phyloP scores from a whole-genome alignment of 140 eudicot genomes.

The Erigeron philadelphicus region DNA sequence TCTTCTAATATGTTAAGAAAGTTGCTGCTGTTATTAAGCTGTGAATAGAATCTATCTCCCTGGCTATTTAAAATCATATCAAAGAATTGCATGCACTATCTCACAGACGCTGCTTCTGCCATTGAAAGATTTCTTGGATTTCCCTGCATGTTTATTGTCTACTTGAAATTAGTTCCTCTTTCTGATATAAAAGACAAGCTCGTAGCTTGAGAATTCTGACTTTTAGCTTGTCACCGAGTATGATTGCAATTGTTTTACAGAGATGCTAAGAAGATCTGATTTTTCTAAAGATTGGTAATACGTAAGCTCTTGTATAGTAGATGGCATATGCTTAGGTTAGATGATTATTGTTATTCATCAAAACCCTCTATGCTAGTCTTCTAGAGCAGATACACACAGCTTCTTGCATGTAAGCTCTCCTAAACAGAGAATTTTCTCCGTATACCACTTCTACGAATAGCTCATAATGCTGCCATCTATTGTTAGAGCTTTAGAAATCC shows the following conservation, averaged over 20 bases:
- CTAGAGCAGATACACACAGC: background rate
- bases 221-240: conserved; percentile 16
- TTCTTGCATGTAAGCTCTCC: background rate
- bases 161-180: background rate
- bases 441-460: too few relatives aligned
- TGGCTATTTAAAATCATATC: background rate
- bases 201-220: conserved; percentile 3
- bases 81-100: background rate
- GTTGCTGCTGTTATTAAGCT: conserved; percentile 15
- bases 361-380: conserved; percentile 5
- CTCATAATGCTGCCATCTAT: background rate
- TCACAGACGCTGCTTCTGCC: background rate
- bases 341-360: conserved; percentile 8
- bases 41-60: background rate
- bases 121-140: conserved; percentile 1
- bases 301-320: conserved; percentile 10
- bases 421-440: background rate
- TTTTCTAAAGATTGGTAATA: conserved; percentile 4
- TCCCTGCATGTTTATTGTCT: conserved; percentile 9
- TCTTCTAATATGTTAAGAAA: conserved; percentile 7
- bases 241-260: conserved; percentile 9
- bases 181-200: background rate
- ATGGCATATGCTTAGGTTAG: conserved; percentile 11
- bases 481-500: conserved; percentile 15
- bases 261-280: background rate